Percentiles rank a stretch among this genome's conserved stretches.
These are phyloP conservation scores for Coemansia sp. DNA, from an alignment of 192 early-diverging fungal species.

Conservation along the genomic window DNA sequence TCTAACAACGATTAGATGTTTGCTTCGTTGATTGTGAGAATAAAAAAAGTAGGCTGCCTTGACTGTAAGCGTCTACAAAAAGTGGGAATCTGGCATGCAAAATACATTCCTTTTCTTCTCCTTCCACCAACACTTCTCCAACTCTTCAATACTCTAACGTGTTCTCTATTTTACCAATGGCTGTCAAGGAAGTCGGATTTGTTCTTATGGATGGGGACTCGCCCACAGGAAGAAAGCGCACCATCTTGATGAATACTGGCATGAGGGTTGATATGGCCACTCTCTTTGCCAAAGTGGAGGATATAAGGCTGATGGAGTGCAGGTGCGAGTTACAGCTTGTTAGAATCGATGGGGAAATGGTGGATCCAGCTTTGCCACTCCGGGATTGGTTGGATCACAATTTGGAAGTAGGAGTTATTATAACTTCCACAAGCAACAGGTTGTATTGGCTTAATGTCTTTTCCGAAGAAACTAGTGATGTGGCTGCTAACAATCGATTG, in stretches of 20 bases:
- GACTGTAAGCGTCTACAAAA: not conserved
- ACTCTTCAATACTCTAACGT: not conserved
- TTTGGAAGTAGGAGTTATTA: too few relatives aligned
- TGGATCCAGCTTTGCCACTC: not conserved
- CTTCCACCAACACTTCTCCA: not conserved
- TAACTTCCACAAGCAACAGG: too few relatives aligned
- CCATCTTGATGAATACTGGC: not conserved
- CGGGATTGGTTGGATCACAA: too few relatives aligned
- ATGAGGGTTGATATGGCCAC: too few relatives aligned
- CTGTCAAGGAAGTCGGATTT: not conserved
- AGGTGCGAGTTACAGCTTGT: not conserved
- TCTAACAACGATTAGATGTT: too few relatives aligned
- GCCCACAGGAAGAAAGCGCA: not conserved
- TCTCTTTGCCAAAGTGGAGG: too few relatives aligned
- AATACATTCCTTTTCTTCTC: not conserved
- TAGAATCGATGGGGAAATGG: not conserved
- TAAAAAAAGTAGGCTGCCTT: not conserved
- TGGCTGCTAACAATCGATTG: too few relatives aligned
- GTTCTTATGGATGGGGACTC: not conserved
- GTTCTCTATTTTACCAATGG: not conserved
- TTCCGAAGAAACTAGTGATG: too few relatives aligned
- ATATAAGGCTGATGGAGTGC: too few relatives aligned
- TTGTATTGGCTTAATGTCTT: too few relatives aligned
- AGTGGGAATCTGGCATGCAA: not conserved
- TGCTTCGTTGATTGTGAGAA: too few relatives aligned